These are phyloP conservation scores for Hippophae rhamnoides DNA, from an alignment of 306 rosid species.

Conservation along the genomic window DNA sequence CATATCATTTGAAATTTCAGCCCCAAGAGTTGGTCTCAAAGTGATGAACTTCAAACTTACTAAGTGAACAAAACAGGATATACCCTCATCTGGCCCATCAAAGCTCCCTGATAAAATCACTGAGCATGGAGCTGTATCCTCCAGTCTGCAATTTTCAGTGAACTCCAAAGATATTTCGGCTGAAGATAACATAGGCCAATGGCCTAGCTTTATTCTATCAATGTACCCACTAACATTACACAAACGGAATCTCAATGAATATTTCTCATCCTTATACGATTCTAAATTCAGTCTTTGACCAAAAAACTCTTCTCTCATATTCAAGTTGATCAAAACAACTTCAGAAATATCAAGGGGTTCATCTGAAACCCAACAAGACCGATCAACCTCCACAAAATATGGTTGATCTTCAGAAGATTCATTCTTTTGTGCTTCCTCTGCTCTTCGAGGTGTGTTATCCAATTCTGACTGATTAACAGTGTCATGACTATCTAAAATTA, in stretches of 20 bases:
- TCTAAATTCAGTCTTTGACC: constrained; percentile 35
- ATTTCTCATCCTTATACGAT: constrained; percentile 34
- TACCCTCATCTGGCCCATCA: constrained; percentile 84
- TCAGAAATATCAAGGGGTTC: constrained; percentile 80
- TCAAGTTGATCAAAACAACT: constrained; percentile 52
- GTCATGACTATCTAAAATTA: constrained; percentile 28
- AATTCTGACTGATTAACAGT: constrained; percentile 28
- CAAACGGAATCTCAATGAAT: constrained; percentile 53
- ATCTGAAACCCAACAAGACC: constrained; percentile 39
- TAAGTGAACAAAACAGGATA: constrained; percentile 75
- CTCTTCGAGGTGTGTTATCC: constrained; percentile 26
- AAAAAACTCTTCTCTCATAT: constrained; percentile 40
- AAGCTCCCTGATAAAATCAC: constrained; percentile 67
- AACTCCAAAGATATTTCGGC: constrained; percentile 60
- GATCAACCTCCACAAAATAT: constrained; percentile 67
- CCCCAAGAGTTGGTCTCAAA: constrained; percentile 51
- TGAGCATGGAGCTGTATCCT: constrained; percentile 26
- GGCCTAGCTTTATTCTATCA: constrained; percentile 65
- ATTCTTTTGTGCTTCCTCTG: constrained; percentile 27
- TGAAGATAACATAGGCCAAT: constrained; percentile 76
- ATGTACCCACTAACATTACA: constrained; percentile 40
- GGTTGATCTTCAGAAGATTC: constrained; percentile 29
- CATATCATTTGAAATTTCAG: constrained; percentile 31
- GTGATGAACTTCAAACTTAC: constrained; percentile 63
- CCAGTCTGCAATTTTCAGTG: constrained; percentile 25